Evolutionary conservation across 495 filamentous ascomycete genomes (phyloP).

Genomic region (Annulohypoxylon bovei): DNA sequence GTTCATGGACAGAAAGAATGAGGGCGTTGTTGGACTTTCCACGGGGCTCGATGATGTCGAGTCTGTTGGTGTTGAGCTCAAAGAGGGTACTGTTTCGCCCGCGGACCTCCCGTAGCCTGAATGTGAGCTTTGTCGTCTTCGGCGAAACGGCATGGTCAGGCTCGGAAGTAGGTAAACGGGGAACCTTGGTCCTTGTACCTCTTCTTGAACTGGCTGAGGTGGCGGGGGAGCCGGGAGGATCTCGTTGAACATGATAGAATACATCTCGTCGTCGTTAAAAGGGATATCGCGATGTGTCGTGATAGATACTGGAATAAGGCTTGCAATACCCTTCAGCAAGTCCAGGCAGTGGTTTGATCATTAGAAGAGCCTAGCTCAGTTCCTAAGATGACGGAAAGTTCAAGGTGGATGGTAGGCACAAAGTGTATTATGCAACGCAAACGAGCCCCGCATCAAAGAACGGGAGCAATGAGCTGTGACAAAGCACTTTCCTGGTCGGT

Average conservation of each 20-base stretch:
- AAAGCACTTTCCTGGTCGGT: not conserved
- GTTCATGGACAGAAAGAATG: conserved; percentile 30
- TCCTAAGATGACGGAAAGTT: not conserved
- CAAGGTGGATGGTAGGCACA: conserved; percentile 8
- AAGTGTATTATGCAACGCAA: conserved; percentile 10
- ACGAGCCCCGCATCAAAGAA: conserved; percentile 32
- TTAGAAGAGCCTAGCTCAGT: conserved; percentile 27
- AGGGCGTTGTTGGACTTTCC: conserved; percentile 22
- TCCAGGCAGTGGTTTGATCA: not conserved
- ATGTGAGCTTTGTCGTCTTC: conserved; percentile 41
- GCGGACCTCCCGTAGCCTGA: conserved; percentile 1
- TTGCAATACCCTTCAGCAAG: not conserved
- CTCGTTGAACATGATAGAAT: conserved; percentile 42
- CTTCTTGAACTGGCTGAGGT: conserved; percentile 26
- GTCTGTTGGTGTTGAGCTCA: conserved; percentile 48
- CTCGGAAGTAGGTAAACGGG: conserved; percentile 61
- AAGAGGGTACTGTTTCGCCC: conserved; percentile 39
- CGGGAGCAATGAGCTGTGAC: conserved; percentile 19
- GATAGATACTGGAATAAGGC: not conserved
- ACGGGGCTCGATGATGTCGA: conserved; percentile 35
- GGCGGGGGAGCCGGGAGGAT: conserved; percentile 25
- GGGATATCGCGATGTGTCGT: not conserved
- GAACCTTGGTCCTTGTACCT: conserved; percentile 42
- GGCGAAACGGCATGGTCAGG: conserved; percentile 56
- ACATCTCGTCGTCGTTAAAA: conserved; percentile 21